These are phyloP conservation scores for Abrus precatorius DNA, from an alignment of 306 rosid genomes.

Conservation along the genomic window DNA sequence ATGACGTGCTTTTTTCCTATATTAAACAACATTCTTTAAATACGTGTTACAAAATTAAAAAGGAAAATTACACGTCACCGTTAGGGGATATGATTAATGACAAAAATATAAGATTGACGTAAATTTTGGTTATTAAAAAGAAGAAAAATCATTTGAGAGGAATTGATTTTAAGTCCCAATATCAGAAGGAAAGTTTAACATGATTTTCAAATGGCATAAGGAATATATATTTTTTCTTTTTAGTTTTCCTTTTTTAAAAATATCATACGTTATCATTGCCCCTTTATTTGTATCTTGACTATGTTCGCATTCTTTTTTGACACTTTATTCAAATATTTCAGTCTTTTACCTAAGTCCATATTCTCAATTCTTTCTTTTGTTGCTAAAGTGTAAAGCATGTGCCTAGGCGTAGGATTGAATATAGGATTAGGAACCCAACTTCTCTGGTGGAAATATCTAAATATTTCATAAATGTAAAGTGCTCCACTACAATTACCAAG, in stretches of 20 bases:
- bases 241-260: neutral
- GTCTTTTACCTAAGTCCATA: conserved; percentile 60
- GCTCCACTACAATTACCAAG: conserved; percentile 89
- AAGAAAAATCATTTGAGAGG: neutral
- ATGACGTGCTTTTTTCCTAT: neutral
- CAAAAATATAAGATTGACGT: neutral
- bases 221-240: conserved; percentile 1
- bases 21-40: neutral
- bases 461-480: conserved; percentile 69
- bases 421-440: conserved; percentile 50
- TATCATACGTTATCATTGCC: conserved; percentile 25
- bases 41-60: neutral
- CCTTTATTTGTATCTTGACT: conserved; percentile 55
- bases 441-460: conserved; percentile 56
- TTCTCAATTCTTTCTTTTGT: conserved; percentile 58
- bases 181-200: neutral
- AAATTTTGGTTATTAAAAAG: neutral
- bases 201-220: neutral
- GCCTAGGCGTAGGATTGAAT: conserved; percentile 53
- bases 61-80: neutral
- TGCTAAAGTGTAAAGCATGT: conserved; percentile 66
- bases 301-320: conserved; percentile 46
- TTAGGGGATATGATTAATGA: neutral
- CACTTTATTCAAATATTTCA: conserved; percentile 50
- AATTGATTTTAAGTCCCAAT: neutral